Conservation (phyloP, 2,329 filamentous ascomycete species). For the Scorias spongiosa region DNA sequence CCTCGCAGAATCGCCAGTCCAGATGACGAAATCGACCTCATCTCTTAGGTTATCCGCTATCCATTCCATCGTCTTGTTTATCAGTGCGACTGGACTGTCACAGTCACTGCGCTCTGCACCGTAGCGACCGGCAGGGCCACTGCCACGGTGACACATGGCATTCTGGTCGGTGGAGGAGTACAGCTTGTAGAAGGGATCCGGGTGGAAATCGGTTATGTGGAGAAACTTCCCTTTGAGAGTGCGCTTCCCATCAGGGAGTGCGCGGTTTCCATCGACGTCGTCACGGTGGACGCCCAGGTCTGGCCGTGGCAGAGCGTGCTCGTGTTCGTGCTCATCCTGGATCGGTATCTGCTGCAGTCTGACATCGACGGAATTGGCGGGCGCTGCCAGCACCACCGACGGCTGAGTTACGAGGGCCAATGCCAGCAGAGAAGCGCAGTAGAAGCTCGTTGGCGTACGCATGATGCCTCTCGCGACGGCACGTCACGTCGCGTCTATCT, state of each 20-base stretch:
- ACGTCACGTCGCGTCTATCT: too few species aligned
- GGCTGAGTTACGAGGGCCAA: too few species aligned
- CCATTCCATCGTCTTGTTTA: slow-evolving; percentile 86
- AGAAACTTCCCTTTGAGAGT: slow-evolving; percentile 53
- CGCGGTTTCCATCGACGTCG: background rate
- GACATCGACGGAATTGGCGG: too few species aligned
- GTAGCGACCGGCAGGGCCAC: slow-evolving; percentile 63
- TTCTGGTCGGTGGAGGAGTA: slow-evolving; percentile 56
- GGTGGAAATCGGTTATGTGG: slow-evolving; percentile 88
- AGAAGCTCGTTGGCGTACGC: too few species aligned
- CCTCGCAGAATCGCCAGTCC: slow-evolving; percentile 25
- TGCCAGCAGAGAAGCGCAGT: too few species aligned
- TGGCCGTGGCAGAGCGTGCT: background rate
- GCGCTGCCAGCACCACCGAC: too few species aligned
- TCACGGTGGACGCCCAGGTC: background rate
- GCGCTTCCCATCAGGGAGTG: slow-evolving; percentile 4
- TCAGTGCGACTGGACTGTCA: slow-evolving; percentile 64
- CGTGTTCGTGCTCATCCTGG: too few species aligned
- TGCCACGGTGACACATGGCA: slow-evolving; percentile 62
- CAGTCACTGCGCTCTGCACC: slow-evolving; percentile 80
- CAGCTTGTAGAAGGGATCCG: slow-evolving; percentile 71
- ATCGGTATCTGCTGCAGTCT: too few species aligned
- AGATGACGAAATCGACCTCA: slow-evolving; percentile 24
- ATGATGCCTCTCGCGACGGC: too few species aligned
- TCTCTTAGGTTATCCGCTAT: slow-evolving; percentile 37